Evolutionary conservation across 345 rosid genomes (phyloP).

Genomic region (Luvunga scandens): DNA sequence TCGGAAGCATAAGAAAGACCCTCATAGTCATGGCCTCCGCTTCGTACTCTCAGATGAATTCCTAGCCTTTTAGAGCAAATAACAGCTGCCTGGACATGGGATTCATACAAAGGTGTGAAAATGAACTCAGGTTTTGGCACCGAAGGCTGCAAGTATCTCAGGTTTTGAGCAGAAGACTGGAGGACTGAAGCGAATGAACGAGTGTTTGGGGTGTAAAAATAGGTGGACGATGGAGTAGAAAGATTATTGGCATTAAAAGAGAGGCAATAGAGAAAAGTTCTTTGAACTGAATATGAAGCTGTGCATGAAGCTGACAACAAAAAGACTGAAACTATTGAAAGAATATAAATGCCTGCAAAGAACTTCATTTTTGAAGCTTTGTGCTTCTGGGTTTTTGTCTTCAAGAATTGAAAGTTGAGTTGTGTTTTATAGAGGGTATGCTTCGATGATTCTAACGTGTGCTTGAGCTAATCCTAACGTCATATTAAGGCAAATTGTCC

Average conservation of each 20-base stretch:
- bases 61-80: conserved; percentile 20
- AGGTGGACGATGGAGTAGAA: not conserved
- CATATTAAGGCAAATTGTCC: not conserved
- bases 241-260: not conserved
- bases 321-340: not conserved
- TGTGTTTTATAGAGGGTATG: not conserved
- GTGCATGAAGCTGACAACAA: not conserved
- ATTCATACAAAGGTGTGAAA: conserved; percentile 16
- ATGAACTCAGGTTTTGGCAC: conserved; percentile 23
- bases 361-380: conserved; percentile 10
- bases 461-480: conserved; percentile 1
- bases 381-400: not conserved
- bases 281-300: not conserved
- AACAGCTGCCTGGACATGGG: conserved; percentile 30
- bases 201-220: not conserved
- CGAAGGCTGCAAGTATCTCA: conserved; percentile 9
- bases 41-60: conserved; percentile 27
- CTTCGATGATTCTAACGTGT: not conserved
- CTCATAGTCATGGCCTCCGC: conserved; percentile 43
- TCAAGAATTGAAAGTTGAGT: not conserved
- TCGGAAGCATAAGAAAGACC: conserved; percentile 30
- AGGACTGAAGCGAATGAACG: not conserved
- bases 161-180: conserved; percentile 12
- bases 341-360: not conserved
- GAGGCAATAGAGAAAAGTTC: not conserved